A percentile compares a stretch with the other conserved stretches of the same genome.
These are phyloP conservation scores for Rhizodiscina lignyota DNA, from an alignment of 495 filamentous ascomycete species.

Conservation along the genomic window DNA sequence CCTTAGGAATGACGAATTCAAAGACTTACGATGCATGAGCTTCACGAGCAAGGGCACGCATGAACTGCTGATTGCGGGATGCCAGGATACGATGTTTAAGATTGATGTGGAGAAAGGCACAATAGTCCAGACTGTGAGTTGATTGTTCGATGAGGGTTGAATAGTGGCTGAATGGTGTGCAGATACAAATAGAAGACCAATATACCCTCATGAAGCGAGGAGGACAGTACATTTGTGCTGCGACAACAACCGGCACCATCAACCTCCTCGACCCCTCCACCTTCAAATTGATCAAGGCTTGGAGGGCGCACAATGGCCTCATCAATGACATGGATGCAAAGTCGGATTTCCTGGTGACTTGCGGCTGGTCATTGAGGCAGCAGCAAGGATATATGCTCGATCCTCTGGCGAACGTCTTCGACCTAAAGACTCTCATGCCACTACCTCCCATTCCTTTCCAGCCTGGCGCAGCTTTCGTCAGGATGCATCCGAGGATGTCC, in stretches of 20 bases:
- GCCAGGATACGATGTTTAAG: conserved; percentile 72
- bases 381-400: conserved; percentile 55
- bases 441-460: conserved; percentile 86
- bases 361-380: conserved; percentile 71
- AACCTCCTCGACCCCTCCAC: conserved; percentile 68
- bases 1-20: conserved; percentile 52
- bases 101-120: conserved; percentile 78
- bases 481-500: conserved; percentile 87
- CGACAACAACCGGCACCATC: conserved; percentile 66
- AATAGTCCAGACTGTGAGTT: conserved; percentile 48
- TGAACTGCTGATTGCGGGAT: conserved; percentile 74
- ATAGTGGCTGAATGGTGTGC: conserved; percentile 1
- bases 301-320: conserved; percentile 68
- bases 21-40: conserved; percentile 78
- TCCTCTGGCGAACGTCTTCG: conserved; percentile 83
- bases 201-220: conserved; percentile 86
- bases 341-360: conserved; percentile 81
- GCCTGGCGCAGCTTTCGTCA: conserved; percentile 75
- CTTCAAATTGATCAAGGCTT: conserved; percentile 63
- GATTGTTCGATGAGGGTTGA: not conserved
- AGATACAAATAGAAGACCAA: conserved; percentile 47
- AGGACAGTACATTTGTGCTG: conserved; percentile 70
- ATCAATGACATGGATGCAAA: conserved; percentile 94
- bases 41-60: conserved; percentile 70
- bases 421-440: conserved; percentile 69